These are phyloP conservation scores for Ziziphus jujuba DNA, from an alignment of 306 rosid genomes.

Conservation along the genomic window DNA sequence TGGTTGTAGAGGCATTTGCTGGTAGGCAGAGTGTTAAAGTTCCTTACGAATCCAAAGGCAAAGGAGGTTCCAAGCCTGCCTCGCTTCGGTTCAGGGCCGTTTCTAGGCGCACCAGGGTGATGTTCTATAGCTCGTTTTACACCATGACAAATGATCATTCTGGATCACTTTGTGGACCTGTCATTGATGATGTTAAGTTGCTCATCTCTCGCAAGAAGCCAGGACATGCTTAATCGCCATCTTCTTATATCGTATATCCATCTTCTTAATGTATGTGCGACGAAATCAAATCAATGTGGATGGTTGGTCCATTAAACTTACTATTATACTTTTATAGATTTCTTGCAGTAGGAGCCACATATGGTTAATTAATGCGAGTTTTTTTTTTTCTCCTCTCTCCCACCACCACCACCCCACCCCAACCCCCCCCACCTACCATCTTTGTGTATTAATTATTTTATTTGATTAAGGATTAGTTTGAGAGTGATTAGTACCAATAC, in stretches of 20 bases:
- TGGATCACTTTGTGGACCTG: constrained; percentile 80
- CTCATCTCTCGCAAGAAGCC: constrained; percentile 47
- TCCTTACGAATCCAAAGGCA: constrained; percentile 55
- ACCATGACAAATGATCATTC: constrained; percentile 62
- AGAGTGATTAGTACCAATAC: no score
- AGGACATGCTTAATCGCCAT: constrained; percentile 15
- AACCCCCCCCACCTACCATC: no score
- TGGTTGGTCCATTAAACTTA: constrained; percentile 10
- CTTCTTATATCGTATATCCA: no score
- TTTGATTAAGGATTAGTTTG: no score
- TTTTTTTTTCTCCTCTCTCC: no score
- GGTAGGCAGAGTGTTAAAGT: constrained; percentile 46
- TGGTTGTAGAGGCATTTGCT: constrained; percentile 66
- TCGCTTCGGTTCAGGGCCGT: constrained; percentile 56
- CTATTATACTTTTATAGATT: constrained; percentile 8
- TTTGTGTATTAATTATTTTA: not conserved
- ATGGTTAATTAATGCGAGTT: constrained; percentile 3
- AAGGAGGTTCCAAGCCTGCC: constrained; percentile 54
- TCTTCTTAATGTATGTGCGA: no score
- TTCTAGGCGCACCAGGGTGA: constrained; percentile 45
- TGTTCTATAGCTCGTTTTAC: constrained; percentile 63
- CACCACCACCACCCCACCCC: no score
- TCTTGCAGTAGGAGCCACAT: constrained; percentile 21
- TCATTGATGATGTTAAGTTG: constrained; percentile 70
- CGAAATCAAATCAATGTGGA: not conserved